Base-by-base conservation (phyloP, 2,329 filamentous ascomycete genomes). In the Helminthosporium solani region DNA sequence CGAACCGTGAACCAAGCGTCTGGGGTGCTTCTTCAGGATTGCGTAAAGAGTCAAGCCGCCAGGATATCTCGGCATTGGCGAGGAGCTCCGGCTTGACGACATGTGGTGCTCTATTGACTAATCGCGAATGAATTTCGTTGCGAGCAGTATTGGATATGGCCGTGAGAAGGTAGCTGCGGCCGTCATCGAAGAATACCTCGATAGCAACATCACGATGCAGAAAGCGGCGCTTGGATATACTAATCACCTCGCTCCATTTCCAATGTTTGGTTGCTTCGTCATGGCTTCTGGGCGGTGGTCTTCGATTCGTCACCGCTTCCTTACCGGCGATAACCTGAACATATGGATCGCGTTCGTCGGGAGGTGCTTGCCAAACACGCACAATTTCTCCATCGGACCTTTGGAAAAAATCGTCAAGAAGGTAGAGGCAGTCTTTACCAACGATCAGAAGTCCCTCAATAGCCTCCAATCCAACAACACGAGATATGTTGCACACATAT, bases 131-230 rank as follows among this genome's bases (percentile, higher is more conserved):
- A 2, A 99, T 76, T 46, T 92, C 88, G 63, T 99, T 90, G 50
- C 94, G 82, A 30, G 84, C 76, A 25, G 75, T 73, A 0, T 87
- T 79, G 28, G 87, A 90, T 46, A 90, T 86, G 2, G 90, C 85
- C 0, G 92, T 97, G 46, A 99, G 72, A 14, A 99, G 78, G 66
- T 97, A 99, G 72, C 94, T 99, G 45, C 90, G 86, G 1, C 94
- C 94, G 65, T 99, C 95, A 0, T 90, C 91, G 66, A 99, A 99
- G 74, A 99, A 99, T 2, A 96, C 82, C 65, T 99, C 94, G n/a
- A 97, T 84, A 0, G 90, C 90, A 11, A 99, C 94, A 63, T 99
- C 92, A 20, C 94, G 85, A 70, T 97, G 96, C 3, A 99, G 74
- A 68, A 97, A 99, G 6, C 92, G 86, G 16, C 95, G 84, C 70